Conservation (phyloP, 306 rosid genomes). For the Inga leiocalycina region DNA sequence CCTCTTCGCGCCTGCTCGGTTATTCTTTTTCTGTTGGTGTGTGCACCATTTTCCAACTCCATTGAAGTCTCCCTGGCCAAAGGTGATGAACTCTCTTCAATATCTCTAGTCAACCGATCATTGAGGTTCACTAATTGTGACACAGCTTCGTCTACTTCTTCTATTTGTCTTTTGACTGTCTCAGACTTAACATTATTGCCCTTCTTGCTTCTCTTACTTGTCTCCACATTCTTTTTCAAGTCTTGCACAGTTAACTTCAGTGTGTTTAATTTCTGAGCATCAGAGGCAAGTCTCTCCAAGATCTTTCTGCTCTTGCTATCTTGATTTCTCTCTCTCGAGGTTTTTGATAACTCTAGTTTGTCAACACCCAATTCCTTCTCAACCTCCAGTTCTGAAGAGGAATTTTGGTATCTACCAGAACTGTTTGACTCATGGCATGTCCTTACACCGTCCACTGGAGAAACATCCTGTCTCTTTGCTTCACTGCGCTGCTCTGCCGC, state of each 20-base stretch:
- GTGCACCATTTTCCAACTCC: conserved; percentile 63
- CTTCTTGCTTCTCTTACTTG: conserved; percentile 54
- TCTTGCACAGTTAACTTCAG: conserved; percentile 64
- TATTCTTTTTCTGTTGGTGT: conserved; percentile 44
- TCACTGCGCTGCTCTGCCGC: conserved; percentile 60
- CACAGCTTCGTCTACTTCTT: conserved; percentile 77
- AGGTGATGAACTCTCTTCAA: conserved; percentile 55
- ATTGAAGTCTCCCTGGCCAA: conserved; percentile 37
- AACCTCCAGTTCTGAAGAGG: conserved; percentile 56
- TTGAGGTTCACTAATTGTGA: conserved; percentile 58
- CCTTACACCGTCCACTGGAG: conserved; percentile 45
- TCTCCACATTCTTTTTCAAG: conserved; percentile 65
- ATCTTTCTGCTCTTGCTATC: conserved; percentile 66
- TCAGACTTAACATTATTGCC: conserved; percentile 56
- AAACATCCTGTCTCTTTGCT: conserved; percentile 42
- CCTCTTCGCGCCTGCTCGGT: conserved; percentile 71
- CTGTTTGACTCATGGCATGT: conserved; percentile 39
- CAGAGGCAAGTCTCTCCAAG: conserved; percentile 77
- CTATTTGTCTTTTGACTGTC: conserved; percentile 66
- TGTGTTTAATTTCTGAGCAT: conserved; percentile 60
- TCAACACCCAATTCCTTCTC: conserved; percentile 84
- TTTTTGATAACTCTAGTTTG: conserved; percentile 60
- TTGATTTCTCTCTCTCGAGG: conserved; percentile 49
- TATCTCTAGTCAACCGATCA: conserved; percentile 62
- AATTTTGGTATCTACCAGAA: conserved; percentile 41